Conservation (phyloP, 108 stramenopile genomes). For the Cyclotella cryptica region DNA sequence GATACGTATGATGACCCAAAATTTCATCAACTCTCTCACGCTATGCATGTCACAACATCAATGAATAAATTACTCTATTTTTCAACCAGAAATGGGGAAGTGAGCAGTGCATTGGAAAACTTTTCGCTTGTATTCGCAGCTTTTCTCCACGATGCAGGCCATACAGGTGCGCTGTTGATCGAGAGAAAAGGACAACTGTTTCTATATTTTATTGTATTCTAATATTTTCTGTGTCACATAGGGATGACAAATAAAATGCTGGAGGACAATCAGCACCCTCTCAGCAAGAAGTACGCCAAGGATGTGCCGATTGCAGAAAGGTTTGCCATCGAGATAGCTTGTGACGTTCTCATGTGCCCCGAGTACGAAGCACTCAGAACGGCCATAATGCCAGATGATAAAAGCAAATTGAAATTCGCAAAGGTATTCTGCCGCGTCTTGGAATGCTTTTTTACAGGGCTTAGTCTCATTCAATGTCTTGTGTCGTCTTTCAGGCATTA, state of each 20-base stretch:
- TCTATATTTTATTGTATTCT: neutral
- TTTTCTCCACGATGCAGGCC: constrained; percentile 60
- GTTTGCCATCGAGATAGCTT: constrained; percentile 50
- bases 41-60: constrained; percentile 34
- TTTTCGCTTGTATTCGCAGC: constrained; percentile 54
- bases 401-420: constrained; percentile 25
- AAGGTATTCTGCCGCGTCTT: neutral
- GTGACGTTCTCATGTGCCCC: constrained; percentile 33
- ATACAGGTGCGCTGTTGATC: constrained; percentile 41
- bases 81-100: constrained; percentile 12
- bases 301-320: constrained; percentile 43
- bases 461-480: neutral
- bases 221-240: neutral
- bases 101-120: constrained; percentile 27
- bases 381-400: constrained; percentile 28
- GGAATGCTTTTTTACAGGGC: neutral
- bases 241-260: constrained; percentile 45
- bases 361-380: constrained; percentile 28
- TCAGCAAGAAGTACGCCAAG: constrained; percentile 23
- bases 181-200: neutral
- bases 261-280: constrained; percentile 19
- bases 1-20: constrained; percentile 26
- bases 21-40: constrained; percentile 39
- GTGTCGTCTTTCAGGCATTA: constrained; percentile 21
- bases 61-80: constrained; percentile 46